These are phyloP conservation scores for Terfezia claveryi DNA, from an alignment of 495 filamentous ascomycete species.

Conservation along the genomic window DNA sequence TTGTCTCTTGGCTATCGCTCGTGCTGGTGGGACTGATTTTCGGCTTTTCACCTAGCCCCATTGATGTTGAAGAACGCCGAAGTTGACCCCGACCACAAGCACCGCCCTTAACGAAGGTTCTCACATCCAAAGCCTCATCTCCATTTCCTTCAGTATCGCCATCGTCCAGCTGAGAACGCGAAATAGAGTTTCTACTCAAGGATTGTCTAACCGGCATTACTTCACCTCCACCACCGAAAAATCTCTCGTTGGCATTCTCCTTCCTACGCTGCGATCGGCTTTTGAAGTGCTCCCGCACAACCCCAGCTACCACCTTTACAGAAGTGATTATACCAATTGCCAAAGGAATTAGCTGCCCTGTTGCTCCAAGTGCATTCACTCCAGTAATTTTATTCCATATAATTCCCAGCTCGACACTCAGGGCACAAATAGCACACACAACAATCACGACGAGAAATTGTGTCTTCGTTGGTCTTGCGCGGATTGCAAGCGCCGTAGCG, in stretches of 20 bases:
- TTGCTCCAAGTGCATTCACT: constrained; percentile 8
- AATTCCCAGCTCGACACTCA: constrained; percentile 7
- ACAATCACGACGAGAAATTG: neutral
- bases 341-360: constrained; percentile 10
- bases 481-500: neutral
- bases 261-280: neutral
- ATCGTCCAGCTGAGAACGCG: too few species aligned
- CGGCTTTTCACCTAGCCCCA: too few species aligned
- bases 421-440: constrained; percentile 6
- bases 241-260: neutral
- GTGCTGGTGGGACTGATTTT: too few species aligned
- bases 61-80: too few species aligned
- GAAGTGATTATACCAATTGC: constrained; percentile 7
- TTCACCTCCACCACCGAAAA: neutral
- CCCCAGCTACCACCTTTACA: neutral
- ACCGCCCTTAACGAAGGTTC: too few species aligned
- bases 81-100: too few species aligned
- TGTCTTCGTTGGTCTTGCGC: neutral
- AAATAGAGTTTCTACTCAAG: too few species aligned
- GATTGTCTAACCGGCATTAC: neutral
- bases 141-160: too few species aligned
- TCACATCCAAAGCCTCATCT: too few species aligned
- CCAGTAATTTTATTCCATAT: constrained; percentile 10
- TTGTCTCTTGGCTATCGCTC: too few species aligned
- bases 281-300: neutral